Conservation (phyloP, 148 eudicot species). For the Arbutus unedo region DNA sequence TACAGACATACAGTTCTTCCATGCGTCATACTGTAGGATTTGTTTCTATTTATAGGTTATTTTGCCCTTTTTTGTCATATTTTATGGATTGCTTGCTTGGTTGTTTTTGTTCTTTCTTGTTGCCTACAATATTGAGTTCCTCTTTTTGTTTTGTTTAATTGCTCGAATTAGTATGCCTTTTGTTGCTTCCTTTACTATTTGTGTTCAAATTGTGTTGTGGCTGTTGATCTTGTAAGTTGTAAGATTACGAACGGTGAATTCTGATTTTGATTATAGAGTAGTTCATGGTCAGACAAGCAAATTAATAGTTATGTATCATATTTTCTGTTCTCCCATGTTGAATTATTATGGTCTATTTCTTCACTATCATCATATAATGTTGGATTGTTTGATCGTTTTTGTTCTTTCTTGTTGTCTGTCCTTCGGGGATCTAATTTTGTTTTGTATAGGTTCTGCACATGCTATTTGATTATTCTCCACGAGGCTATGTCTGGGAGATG, state of each 20-base stretch:
- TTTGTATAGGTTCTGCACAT: background rate
- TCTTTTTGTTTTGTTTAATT: background rate
- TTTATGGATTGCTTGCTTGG: background rate
- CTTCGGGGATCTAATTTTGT: background rate
- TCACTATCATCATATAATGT: no score
- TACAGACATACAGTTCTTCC: background rate
- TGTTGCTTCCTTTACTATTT: background rate
- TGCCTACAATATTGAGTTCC: background rate
- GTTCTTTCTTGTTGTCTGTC: background rate
- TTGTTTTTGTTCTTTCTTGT: background rate
- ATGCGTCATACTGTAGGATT: background rate
- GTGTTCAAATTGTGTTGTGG: background rate
- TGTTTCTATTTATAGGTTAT: background rate
- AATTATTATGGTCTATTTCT: constrained; percentile 10
- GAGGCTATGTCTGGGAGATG: background rate
- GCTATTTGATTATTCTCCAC: background rate
- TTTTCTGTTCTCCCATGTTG: background rate
- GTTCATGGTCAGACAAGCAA: background rate
- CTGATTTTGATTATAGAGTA: background rate
- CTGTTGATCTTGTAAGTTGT: background rate
- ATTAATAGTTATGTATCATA: background rate
- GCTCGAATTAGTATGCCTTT: background rate
- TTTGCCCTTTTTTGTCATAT: background rate
- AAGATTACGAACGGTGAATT: background rate
- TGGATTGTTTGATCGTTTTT: background rate